Base-by-base conservation (phyloP, 2,329 filamentous ascomycete species). In the Harringtonia aguacate region DNA sequence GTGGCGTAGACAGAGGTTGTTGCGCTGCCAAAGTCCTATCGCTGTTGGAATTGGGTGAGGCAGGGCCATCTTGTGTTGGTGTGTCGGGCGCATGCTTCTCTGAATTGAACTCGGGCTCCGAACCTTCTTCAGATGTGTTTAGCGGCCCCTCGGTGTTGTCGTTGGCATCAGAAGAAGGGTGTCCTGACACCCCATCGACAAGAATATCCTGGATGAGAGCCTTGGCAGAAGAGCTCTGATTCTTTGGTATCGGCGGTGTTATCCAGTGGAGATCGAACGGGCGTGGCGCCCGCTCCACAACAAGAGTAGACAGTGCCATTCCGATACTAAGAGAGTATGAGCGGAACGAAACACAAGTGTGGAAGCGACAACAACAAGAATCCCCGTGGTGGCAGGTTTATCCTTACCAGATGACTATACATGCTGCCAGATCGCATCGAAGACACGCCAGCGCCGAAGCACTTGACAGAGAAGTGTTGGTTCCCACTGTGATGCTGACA, bases 231-330 rank as follows among this genome's bases (percentile, higher is more conserved):
- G 29, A 34, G 8, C 41, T 41, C 37, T 46, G 44, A 8, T 33
- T 31, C 20, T 45, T 36, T 10, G 45, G 44, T 4, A 42, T 28
- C 2, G 47, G 42, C 3, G 52, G 51, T 9, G 54, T 50, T 20
- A 56, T 36, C 47, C 51, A 52, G 4, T 50, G 52, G 12, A 56
- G 44, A 15, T 47, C 46, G 43, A 55, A 56, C 1, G 54, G 54
- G 18, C 40, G 39, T 2, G 15, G 22, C 2, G 43, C 46, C 18
- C 46, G 43, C 45, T 53, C 49, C 27, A 52, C 44, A 13, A 52
- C 41, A 6, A 47, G 17, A 13, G 24, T 18, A 5, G 49, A 30
- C 3, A 39, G 2, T 3, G 40, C 36, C 46, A 51, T 51, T 21
- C 40, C 41, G 17, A 46, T 7, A 34, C 46, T 48, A 18, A 8